Base-by-base conservation (phyloP, 306 rosid genomes). In the Acacia acuminata region DNA sequence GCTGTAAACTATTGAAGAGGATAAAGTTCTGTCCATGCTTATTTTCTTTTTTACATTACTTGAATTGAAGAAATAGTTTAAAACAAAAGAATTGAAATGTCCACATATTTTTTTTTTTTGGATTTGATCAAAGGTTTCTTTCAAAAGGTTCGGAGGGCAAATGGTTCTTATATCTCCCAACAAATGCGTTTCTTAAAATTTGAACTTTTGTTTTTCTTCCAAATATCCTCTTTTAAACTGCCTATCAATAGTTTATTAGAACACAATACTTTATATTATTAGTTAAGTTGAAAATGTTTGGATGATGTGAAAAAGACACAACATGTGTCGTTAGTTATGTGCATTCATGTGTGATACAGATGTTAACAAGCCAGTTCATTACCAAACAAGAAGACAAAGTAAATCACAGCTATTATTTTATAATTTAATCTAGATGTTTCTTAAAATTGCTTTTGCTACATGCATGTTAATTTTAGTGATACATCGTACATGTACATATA, bases 71-170 rank as follows among this genome's bases (percentile, higher is more conserved):
- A 12, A 0, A 3, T 47, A 14, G 5, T 47, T 47, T 12, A 12
- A 14, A 47, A 36, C 40, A 5, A 36, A 36, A 36, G 0, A 5
- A 4, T 36, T 36, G 7, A 36, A 36, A 36, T 36, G 40, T 36
- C 40, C 40, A 36, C n/a, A n/a, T n/a, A n/a, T n/a, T n/a, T n/a
- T n/a, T 0, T 5, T 36, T 36, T 36, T 5, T 5, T 0, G 0
- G 0, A 5, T 4, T 5, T 5, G 7, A 36, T 36, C 40, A 36
- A 36, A 1, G 7, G 0, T 36, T 36, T 36, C 7, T 5, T 0
- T 1, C 1, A 4, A 4, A 0, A 4, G 7, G 1, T 5, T 36
- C 5, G 0, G 7, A 34, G 0, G 3, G 38, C 0, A 0, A 34
- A 34, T 0, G 0, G 3, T 34, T 34, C 7, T 36, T 7, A 36